Evolutionary conservation across 2,329 filamentous ascomycete species (phyloP).

Genomic region (Xylogone sp.): DNA sequence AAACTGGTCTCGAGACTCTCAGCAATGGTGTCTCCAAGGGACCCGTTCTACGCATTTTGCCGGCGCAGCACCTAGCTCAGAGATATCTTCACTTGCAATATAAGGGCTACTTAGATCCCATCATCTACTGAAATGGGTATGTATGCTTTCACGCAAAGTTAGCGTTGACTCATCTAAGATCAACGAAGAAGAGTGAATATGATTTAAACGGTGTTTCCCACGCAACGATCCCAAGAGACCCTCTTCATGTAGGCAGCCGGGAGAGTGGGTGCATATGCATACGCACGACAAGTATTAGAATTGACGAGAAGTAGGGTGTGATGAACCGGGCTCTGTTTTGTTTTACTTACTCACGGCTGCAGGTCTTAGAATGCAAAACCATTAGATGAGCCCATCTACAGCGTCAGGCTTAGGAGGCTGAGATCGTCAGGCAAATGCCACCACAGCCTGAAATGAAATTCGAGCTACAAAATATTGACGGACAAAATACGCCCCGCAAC

Average conservation of each 20-base stretch:
- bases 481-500: no score
- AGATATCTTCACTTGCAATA: not conserved
- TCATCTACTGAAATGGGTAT: not conserved
- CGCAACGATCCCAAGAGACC: not conserved
- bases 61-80: not conserved
- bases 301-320: not conserved
- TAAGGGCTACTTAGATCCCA: not conserved
- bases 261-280: not conserved
- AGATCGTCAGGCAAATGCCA: not conserved
- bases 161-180: not conserved
- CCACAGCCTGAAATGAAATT: not conserved
- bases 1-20: slow-evolving; percentile 73
- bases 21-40: slow-evolving; percentile 49
- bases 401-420: not conserved
- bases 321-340: not conserved
- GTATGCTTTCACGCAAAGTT: not conserved
- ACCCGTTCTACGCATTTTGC: slow-evolving; percentile 20
- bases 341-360: not conserved
- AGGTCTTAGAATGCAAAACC: not conserved
- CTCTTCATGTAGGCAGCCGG: not conserved
- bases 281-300: not conserved
- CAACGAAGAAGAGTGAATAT: not conserved
- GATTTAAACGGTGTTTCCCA: not conserved
- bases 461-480: no score
- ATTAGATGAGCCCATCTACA: not conserved